Evolutionary conservation across 2,329 filamentous ascomycete genomes (phyloP).

Genomic region (Metarhizium guizhouense): DNA sequence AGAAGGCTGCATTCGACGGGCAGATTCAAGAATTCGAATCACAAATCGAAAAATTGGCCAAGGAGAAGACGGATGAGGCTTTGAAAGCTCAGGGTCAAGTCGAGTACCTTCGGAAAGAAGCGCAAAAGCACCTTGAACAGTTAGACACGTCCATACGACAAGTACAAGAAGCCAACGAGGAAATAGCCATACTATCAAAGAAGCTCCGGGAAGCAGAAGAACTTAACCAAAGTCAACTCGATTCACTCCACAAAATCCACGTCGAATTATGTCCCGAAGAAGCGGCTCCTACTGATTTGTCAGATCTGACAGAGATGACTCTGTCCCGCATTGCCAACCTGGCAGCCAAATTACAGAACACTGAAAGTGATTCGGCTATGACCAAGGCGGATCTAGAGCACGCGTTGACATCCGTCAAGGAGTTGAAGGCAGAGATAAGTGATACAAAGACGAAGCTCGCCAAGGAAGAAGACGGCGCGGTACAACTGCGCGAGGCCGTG

Average conservation of each 20-base stretch:
- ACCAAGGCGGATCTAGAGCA: slow-evolving; percentile 56
- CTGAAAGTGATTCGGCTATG: slow-evolving; percentile 50
- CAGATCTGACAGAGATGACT: slow-evolving; percentile 51
- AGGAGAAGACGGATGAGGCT: slow-evolving; percentile 46
- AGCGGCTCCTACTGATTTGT: slow-evolving; percentile 43
- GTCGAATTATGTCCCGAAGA: slow-evolving; percentile 46
- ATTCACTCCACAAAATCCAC: slow-evolving; percentile 50
- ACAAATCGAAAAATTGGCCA: slow-evolving; percentile 57
- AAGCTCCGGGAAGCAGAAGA: slow-evolving; percentile 43
- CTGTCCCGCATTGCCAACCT: slow-evolving; percentile 48
- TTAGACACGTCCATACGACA: slow-evolving; percentile 50
- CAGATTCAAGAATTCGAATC: slow-evolving; percentile 58
- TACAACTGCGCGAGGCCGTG: slow-evolving; percentile 44
- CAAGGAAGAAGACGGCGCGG: slow-evolving; percentile 39
- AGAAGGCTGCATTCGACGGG: slow-evolving; percentile 62
- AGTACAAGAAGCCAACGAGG: slow-evolving; percentile 44
- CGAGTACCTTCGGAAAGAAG: slow-evolving; percentile 53
- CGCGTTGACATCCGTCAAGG: slow-evolving; percentile 43
- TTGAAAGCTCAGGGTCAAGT: slow-evolving; percentile 54
- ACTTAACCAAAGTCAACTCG: slow-evolving; percentile 40
- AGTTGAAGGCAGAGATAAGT: slow-evolving; percentile 50
- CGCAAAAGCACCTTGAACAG: slow-evolving; percentile 49
- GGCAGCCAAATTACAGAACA: slow-evolving; percentile 48
- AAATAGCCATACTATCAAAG: slow-evolving; percentile 37
- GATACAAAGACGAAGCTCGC: slow-evolving; percentile 42